Conservation (phyloP, 1,284 basidiomycete species). For the Tilletia horrida region DNA sequence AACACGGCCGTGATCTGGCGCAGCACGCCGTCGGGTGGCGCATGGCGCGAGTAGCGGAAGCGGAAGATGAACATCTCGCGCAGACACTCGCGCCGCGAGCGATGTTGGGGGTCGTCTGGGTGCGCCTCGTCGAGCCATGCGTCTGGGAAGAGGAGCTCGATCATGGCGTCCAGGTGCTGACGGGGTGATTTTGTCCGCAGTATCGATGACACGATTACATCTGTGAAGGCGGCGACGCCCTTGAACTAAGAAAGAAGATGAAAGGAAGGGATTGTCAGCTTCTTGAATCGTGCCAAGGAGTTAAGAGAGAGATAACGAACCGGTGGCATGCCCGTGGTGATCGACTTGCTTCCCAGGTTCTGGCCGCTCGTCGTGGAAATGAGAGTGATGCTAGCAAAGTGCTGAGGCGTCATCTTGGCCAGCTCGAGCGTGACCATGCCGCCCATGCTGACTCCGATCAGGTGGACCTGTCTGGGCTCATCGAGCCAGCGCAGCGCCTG, state of each 20-base stretch:
- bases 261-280: too few relatives aligned
- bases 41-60: constrained; percentile 63
- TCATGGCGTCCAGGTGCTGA: constrained; percentile 62
- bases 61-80: constrained; percentile 62
- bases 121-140: constrained; percentile 60
- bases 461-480: constrained; percentile 62
- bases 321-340: constrained; percentile 22
- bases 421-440: constrained; percentile 71
- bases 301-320: constrained; percentile 15
- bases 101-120: not conserved
- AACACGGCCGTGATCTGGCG: constrained; percentile 73
- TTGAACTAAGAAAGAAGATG: constrained; percentile 4
- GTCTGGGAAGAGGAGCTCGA: constrained; percentile 64
- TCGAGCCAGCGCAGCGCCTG: constrained; percentile 68
- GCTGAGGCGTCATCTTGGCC: constrained; percentile 25
- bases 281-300: constrained; percentile 21
- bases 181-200: constrained; percentile 60
- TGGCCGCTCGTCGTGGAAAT: constrained; percentile 47
- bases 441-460: constrained; percentile 78
- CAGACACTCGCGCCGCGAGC: not conserved
- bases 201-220: constrained; percentile 55
- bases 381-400: constrained; percentile 35
- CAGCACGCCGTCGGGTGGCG: constrained; percentile 65
- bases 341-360: constrained; percentile 18
- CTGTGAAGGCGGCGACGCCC: constrained; percentile 55